These are phyloP conservation scores for Fusarium multiceps DNA, from an alignment of 2,329 filamentous ascomycete genomes.

Conservation along the genomic window DNA sequence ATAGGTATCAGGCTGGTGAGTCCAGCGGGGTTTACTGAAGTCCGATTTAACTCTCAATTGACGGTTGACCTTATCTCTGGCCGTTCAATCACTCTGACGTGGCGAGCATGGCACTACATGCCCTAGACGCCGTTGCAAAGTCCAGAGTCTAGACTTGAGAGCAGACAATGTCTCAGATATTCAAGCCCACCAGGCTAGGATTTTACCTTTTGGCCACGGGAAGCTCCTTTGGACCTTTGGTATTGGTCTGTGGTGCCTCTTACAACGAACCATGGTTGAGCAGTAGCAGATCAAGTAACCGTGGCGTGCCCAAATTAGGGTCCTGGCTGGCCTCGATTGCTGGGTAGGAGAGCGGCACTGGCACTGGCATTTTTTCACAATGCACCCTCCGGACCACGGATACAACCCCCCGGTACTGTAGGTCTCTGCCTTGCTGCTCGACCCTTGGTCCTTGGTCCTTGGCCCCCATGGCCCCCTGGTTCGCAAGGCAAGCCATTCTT, in stretches of 20 bases:
- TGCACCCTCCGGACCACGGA: conserved; percentile 11
- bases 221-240: conserved; percentile 36
- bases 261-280: conserved; percentile 34
- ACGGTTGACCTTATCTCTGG: conserved; percentile 17
- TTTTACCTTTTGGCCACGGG: conserved; percentile 31
- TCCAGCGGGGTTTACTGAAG: conserved; percentile 14
- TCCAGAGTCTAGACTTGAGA: conserved; percentile 17
- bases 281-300: conserved; percentile 35
- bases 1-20: background rate
- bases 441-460: background rate
- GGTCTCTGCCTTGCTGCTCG: background rate
- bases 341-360: conserved; percentile 34
- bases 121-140: conserved; percentile 17
- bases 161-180: conserved; percentile 19
- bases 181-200: background rate
- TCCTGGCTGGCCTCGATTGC: conserved; percentile 43
- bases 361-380: conserved; percentile 17
- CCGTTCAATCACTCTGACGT: conserved; percentile 38
- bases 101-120: conserved; percentile 22
- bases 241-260: conserved; percentile 21
- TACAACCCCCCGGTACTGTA: conserved; percentile 19
- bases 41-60: conserved; percentile 15
- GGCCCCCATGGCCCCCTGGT: conserved; percentile 10
- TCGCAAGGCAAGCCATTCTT: conserved; percentile 24
- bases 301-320: conserved; percentile 39